Percentiles rank a stretch among this genome's conserved stretches.
Conservation (phyloP, 2,329 filamentous ascomycete genomes). For the Aureobasidium musti region DNA sequence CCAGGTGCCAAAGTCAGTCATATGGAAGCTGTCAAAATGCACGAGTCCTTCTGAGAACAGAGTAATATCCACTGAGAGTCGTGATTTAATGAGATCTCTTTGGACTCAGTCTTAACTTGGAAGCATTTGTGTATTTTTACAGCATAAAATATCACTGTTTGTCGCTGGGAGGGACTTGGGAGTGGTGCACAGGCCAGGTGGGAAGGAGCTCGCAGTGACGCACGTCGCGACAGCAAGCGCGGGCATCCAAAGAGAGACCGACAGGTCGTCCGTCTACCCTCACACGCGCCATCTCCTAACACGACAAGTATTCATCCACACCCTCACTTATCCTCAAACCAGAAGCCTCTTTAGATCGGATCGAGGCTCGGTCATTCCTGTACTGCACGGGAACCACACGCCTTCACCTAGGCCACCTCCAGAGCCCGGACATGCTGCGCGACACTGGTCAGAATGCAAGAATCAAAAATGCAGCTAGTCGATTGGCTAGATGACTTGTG, state of each 20-base stretch:
- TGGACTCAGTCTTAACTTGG: too few species aligned
- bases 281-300: neutral
- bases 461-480: conserved; percentile 80
- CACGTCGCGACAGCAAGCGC: conserved; percentile 1
- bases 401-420: neutral
- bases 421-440: conserved; percentile 59
- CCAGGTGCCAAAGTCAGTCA: neutral
- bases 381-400: neutral
- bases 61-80: neutral
- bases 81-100: neutral
- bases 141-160: neutral
- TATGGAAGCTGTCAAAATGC: neutral
- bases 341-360: neutral
- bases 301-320: neutral
- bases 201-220: conserved; percentile 5
- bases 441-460: conserved; percentile 66
- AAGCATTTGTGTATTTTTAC: neutral
- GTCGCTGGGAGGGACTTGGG: neutral
- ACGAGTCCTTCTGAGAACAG: neutral
- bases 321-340: neutral
- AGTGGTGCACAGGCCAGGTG: conserved; percentile 1
- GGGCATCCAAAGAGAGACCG: neutral
- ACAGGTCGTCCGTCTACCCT: neutral
- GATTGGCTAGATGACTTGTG: conserved; percentile 98
- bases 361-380: conserved; percentile 4